These are phyloP conservation scores for Hyphodiscus sp. DNA, from an alignment of 2,329 filamentous ascomycete species.

Conservation along the genomic window DNA sequence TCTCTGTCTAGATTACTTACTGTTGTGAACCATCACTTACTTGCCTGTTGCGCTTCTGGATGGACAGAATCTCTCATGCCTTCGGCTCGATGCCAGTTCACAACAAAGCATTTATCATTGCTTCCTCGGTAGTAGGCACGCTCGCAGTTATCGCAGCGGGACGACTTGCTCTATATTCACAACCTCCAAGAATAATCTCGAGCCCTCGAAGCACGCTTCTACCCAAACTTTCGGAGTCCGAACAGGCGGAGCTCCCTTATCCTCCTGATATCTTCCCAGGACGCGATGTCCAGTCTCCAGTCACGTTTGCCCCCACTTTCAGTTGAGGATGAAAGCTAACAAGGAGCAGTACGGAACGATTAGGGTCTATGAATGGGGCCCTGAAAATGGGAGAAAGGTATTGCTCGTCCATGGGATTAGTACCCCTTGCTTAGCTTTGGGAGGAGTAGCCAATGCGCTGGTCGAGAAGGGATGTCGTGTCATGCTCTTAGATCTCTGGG, in stretches of 20 bases:
- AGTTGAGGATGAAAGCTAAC: neutral
- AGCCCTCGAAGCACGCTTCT: conserved; percentile 22
- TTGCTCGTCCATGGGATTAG: conserved; percentile 76
- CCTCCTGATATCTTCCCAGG: conserved; percentile 66
- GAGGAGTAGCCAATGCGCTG: conserved; percentile 58
- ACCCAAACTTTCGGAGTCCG: conserved; percentile 19
- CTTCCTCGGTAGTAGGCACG: conserved; percentile 16
- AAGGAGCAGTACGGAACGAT: conserved; percentile 53
- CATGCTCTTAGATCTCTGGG: conserved; percentile 73
- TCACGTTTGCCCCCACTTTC: conserved; percentile 5
- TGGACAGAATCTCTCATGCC: neutral
- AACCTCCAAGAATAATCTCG: conserved; percentile 11
- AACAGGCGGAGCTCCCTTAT: conserved; percentile 47
- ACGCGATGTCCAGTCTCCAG: conserved; percentile 58
- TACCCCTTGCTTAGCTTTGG: conserved; percentile 66
- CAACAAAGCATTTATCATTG: conserved; percentile 10
- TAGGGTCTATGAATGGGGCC: conserved; percentile 76
- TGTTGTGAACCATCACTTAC: neutral
- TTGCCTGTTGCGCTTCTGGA: neutral
- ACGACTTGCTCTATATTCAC: conserved; percentile 5
- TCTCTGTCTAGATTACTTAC: no score
- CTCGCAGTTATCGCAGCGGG: conserved; percentile 12
- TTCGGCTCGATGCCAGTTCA: neutral
- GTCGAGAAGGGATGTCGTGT: conserved; percentile 64
- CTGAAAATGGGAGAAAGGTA: conserved; percentile 62